phyloP scores from a whole-genome alignment of 1,284 basidiomycete species.

The Pseudozyma tsukubaensis region DNA sequence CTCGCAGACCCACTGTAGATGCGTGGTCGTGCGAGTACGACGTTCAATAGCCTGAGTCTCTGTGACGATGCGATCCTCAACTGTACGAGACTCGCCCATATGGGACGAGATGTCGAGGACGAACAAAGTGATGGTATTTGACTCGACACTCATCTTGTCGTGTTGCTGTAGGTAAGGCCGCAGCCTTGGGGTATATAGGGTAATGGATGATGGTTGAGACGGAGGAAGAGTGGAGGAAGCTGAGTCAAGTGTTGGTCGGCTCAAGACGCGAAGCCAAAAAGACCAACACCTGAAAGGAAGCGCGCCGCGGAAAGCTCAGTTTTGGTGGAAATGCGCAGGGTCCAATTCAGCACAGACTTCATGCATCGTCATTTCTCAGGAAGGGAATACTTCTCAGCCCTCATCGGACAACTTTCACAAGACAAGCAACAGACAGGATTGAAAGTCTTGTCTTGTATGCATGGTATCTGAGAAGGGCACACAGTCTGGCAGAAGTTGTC shows the following conservation, averaged over 20 bases:
- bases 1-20: conserved; percentile 83
- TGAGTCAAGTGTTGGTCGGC: conserved; percentile 8
- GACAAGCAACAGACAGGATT: too few relatives aligned
- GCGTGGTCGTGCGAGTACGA: conserved; percentile 72
- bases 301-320: conserved; percentile 9
- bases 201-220: conserved; percentile 10
- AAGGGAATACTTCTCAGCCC: too few relatives aligned
- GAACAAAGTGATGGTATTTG: conserved; percentile 71
- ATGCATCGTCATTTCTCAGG: too few relatives aligned
- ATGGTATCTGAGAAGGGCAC: too few relatives aligned
- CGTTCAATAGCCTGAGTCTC: conserved; percentile 64
- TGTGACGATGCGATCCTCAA: conserved; percentile 49
- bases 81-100: conserved; percentile 76
- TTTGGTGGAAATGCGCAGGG: background rate
- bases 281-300: conserved; percentile 19
- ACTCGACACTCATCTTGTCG: conserved; percentile 40
- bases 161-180: conserved; percentile 2
- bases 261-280: conserved; percentile 10
- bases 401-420: too few relatives aligned
- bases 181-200: conserved; percentile 10
- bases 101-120: conserved; percentile 86
- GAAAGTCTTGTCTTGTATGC: too few relatives aligned
- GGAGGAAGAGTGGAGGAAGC: background rate
- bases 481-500: background rate
- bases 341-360: background rate